These are phyloP conservation scores for Typha latifolia DNA, from an alignment of 176 grass and related monocot species.

Conservation along the genomic window DNA sequence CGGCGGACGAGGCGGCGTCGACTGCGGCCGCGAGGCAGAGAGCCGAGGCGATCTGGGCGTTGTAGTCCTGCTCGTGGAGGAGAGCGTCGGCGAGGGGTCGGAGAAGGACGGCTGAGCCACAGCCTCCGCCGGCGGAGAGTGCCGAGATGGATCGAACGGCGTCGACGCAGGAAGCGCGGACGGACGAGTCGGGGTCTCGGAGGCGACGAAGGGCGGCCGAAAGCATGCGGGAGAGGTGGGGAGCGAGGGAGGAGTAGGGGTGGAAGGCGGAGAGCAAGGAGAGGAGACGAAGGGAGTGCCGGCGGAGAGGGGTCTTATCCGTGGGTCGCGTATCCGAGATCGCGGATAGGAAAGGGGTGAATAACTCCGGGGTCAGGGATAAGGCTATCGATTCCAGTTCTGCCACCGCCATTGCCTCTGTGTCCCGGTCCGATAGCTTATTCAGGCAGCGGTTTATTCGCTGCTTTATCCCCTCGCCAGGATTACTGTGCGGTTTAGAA, in stretches of 20 bases:
- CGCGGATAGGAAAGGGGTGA: constrained; percentile 47
- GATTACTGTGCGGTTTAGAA: background rate
- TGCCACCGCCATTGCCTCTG: constrained; percentile 80
- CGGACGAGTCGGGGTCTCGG: constrained; percentile 87
- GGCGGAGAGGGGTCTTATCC: constrained; percentile 59
- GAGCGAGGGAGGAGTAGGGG: constrained; percentile 43
- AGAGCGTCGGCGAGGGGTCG: constrained; percentile 45
- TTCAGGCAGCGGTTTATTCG: constrained; percentile 76
- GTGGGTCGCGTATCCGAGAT: constrained; percentile 75
- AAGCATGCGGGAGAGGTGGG: constrained; percentile 63
- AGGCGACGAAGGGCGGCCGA: constrained; percentile 64
- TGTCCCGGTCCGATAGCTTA: constrained; percentile 80
- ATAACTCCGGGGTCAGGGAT: constrained; percentile 44
- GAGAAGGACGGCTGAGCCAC: constrained; percentile 10
- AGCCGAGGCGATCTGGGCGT: constrained; percentile 62
- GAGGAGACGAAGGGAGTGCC: constrained; percentile 84
- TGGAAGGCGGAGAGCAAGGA: constrained; percentile 51
- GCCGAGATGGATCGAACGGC: constrained; percentile 54
- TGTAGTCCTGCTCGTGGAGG: constrained; percentile 89
- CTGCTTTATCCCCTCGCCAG: constrained; percentile 60
- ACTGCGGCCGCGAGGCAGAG: constrained; percentile 46
- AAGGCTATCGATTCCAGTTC: constrained; percentile 76
- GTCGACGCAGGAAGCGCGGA: constrained; percentile 72
- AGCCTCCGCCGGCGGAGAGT: background rate
- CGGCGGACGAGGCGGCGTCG: constrained; percentile 31